Base-by-base conservation (phyloP, 768 basidiomycete species). In the Leccinum boreale region DNA sequence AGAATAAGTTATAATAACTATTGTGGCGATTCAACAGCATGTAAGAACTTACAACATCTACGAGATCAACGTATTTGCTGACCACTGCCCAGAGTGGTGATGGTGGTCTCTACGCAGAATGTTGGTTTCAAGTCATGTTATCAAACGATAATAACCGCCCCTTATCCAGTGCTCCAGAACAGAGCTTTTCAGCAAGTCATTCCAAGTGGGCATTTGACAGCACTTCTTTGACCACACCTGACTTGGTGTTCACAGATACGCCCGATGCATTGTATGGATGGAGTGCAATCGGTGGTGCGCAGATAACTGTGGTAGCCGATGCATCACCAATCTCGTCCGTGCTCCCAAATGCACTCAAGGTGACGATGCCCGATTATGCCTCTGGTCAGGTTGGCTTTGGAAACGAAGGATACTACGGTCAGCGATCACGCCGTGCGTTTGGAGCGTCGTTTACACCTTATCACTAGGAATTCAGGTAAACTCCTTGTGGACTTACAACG, bases 151-250 rank as follows among this genome's bases (percentile, higher is more conserved):
- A 39, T 54, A 14, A 52, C 53, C 7, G 2, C 19, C n/a, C n/a
- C 36, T 19, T 35, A 46, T 56, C 6, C 58, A 85, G 84, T 86
- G 15, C 74, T 87, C 1, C 85, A 83, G 67, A 88, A 88, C 63
- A 75, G 85, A 12, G 85, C 86, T 1, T 85, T 87, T 66, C 86
- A 88, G 58, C 76, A 82, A 57, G 83, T 85, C 23, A 76, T 77
- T 2, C 78, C 84, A 17, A 75, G 84, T 81, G 62, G 44, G 71
- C 49, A 5, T 24, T 6, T 2, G 23, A 45, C 35, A 1, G 45
- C 24, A 36, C 4, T 23, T 45, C n/a, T 36, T 15, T 14, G 24
- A 46, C 19, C 2, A 11, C 19, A 4, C 23, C 19, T 44, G 28
- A 55, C 31, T 17, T 17, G 19, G 24, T 12, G n/a, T 29, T 12